Base-by-base conservation (phyloP, 2,329 filamentous ascomycete genomes). In the Monilinia polystroma region DNA sequence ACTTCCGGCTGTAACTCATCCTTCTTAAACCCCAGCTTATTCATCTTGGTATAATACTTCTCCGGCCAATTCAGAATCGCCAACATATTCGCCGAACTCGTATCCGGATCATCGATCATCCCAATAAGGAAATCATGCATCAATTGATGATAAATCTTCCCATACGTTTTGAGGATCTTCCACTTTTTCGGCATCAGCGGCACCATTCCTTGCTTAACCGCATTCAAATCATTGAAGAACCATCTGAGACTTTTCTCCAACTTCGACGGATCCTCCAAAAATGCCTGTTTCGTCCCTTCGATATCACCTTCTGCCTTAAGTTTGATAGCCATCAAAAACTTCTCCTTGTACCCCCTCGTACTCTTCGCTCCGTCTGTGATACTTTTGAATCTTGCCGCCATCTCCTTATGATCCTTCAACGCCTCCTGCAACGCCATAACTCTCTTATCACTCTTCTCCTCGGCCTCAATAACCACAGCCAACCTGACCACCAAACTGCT, bases 211-310 rank as follows among this genome's bases (percentile, higher is more conserved):
- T 96, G 85, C 78, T 94, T 93, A 75, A 97, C 94, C 4, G 92
- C 93, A 78, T 96, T 96, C 49, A 99, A 85, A 77, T 99, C 94
- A 80, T 98, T 97, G 81, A 98, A 99, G 79, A 88, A 99, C 95
- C 95, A 99, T 75, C 91, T 91, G 79, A 97, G 87, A 71, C 86
- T 88, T 81, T 97, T 97, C 70, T 96, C 91, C 57, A 99, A 83
- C 73, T 86, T 87, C 60, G 89, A 85, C 0, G 95, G 91, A 75
- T 98, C 92, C 49, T 90, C 90, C 64, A 94, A 80, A 77, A 99
- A 98, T 57, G 88, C 85, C 64, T 88, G 81, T 64, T 85, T 85
- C 38, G 86, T 83, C 47, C 82, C 80, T 23, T 84, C 82, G 69
- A 91, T 87, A 70, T 90, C 85, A 18, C 80, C 81, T 66, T 85